These are phyloP conservation scores for Helianthus tuberosus DNA, from an alignment of 129 eudicot genomes.

Conservation along the genomic window DNA sequence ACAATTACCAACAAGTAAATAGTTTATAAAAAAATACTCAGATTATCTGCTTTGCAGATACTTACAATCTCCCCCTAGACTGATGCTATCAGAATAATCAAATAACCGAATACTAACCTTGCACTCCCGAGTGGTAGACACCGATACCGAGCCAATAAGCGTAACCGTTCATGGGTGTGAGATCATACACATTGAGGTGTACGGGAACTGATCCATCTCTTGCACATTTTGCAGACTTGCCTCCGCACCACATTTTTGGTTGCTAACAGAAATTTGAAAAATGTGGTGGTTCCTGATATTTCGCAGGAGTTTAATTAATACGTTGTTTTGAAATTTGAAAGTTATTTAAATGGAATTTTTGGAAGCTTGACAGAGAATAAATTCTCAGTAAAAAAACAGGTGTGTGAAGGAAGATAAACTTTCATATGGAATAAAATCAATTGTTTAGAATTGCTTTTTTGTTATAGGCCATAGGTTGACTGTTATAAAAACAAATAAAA, in stretches of 20 bases:
- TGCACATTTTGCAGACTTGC: conserved; percentile 14
- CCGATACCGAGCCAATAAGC: conserved; percentile 95
- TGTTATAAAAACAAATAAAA: neutral
- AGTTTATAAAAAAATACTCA: too few relatives aligned
- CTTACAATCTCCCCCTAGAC: neutral
- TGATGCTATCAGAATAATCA: neutral
- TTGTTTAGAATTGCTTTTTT: conserved; percentile 1
- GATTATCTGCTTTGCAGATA: too few relatives aligned
- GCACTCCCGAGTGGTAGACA: conserved; percentile 85
- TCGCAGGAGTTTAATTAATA: conserved; percentile 10
- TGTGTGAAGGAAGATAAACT: conserved; percentile 35
- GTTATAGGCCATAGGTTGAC: neutral
- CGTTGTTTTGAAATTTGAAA: conserved; percentile 33
- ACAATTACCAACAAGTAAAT: neutral
- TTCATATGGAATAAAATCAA: neutral
- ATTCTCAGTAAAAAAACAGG: conserved; percentile 23
- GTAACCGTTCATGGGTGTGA: conserved; percentile 75
- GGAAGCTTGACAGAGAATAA: conserved; percentile 29
- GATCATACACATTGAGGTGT: conserved; percentile 82
- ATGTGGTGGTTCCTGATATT: neutral
- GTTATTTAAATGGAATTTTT: conserved; percentile 10
- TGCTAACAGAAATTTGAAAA: conserved; percentile 22
- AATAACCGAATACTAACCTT: conserved; percentile 45
- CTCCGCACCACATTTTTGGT: conserved; percentile 35
- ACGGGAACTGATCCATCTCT: conserved; percentile 63